Evolutionary conservation across 1,284 basidiomycete genomes (phyloP).

Genomic region (Ceratobasidium sp.): DNA sequence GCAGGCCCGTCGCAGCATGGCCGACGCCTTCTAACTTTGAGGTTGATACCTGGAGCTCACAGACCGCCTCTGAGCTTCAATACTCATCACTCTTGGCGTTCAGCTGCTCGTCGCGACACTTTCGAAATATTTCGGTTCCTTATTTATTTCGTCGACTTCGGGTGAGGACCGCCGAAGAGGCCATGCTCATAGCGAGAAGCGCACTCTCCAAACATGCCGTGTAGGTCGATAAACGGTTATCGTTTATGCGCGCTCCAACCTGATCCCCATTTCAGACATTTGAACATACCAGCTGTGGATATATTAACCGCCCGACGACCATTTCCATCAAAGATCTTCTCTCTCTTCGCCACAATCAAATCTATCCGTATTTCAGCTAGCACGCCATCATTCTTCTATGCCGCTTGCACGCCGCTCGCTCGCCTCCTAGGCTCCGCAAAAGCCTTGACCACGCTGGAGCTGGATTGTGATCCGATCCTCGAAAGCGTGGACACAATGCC

Average conservation of each 20-base stretch:
- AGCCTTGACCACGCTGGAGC: conserved; percentile 1
- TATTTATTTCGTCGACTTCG: conserved; percentile 10
- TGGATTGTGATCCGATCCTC: conserved; percentile 6
- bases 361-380: conserved; percentile 17
- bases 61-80: background rate
- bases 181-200: background rate
- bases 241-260: no score
- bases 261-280: conserved; percentile 24
- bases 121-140: background rate
- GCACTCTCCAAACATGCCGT: background rate
- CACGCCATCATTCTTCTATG: background rate
- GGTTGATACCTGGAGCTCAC: no score
- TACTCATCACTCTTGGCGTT: conserved; percentile 12
- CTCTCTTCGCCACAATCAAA: background rate
- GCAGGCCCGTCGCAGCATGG: background rate
- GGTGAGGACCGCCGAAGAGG: conserved; percentile 16
- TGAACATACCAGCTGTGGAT: conserved; percentile 19
- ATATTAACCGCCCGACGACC: conserved; percentile 18
- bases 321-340: background rate
- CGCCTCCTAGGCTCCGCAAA: background rate
- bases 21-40: background rate
- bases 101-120: background rate
- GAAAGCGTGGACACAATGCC: background rate
- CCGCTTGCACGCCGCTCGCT: conserved; percentile 2
- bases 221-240: background rate